Evolutionary conservation across 257 asterid species (phyloP), one percentile per base, ranked within the genome.

Genomic region (Przewalskia tangutica): DNA sequence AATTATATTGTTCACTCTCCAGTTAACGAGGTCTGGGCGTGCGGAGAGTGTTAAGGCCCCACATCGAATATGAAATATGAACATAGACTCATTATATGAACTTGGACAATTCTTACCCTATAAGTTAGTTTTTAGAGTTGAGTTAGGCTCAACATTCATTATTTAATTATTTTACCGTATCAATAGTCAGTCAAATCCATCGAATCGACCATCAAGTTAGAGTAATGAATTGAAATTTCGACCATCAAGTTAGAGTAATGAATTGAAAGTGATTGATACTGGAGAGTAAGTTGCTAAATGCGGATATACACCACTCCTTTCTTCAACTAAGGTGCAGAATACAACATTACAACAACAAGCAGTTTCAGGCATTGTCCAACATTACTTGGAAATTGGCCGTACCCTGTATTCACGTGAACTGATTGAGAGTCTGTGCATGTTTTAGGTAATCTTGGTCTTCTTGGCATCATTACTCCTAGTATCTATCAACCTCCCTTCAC

Each of bases 381-480:
- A 78, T 60, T 64, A 66, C 79, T 64, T 70, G 60, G 66, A 84
- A 82, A 83, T 65, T 82, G 56, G 83, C 70, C 84, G 86, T 85
- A 82, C 80, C 10, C 46, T 73, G 81, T 80, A 84, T 83, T 88
- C 92, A 87, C 91, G 93, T 88, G 91, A 88, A 73, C 71, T 64
- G 38, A 82, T 54, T 48, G 20, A 48, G 75, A 65, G 75, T 75
- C 51, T 46, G 34, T 64, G 71, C 81, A 81, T 53, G 70, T 62
- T 34, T 17, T 67, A 46, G 50, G 66, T 82, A 80, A 81, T 23
- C 44, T 54, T 40, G 56, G 88, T 84, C 86, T 60, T 87, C 64
- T 34, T 18, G 60, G 79, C 90, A 90, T 90, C 87, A 88, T 86
- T 60, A 77, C 34, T 62, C 54, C 75, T 70, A 16, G 60, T 18